A percentile compares a stretch with the other conserved stretches of the same genome.
phyloP scores from a whole-genome alignment of 306 rosid genomes.

The Comarum palustre region DNA sequence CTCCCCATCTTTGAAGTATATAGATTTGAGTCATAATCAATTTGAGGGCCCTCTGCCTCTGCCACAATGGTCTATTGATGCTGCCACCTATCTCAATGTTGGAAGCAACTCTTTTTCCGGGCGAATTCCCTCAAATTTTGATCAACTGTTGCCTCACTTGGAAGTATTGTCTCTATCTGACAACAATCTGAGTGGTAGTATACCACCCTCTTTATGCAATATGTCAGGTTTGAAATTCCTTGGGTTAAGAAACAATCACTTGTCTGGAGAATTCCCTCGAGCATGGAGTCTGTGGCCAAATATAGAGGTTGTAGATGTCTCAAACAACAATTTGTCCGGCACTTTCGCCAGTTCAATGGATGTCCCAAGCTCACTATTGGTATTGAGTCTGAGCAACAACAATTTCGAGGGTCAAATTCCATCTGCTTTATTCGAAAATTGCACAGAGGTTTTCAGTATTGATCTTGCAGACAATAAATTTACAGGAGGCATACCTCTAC shows the following conservation, averaged over 20 bases:
- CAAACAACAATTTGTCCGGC: background rate
- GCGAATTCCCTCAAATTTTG: background rate
- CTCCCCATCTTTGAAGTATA: background rate
- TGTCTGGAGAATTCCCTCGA: background rate
- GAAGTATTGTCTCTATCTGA: background rate
- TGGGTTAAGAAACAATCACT: background rate
- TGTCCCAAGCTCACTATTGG: fast-evolving
- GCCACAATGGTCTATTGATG: background rate
- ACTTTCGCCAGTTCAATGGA: background rate
- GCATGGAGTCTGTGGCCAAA: background rate
- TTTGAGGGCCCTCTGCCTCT: background rate
- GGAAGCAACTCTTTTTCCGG: background rate
- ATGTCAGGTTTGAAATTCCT: fast-evolving
- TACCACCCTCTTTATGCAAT: background rate
- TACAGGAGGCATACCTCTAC: background rate
- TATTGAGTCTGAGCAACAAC: background rate
- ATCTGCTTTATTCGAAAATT: background rate
- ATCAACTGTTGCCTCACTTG: background rate
- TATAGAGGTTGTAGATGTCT: fast-evolving
- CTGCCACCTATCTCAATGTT: background rate
- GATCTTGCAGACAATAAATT: background rate
- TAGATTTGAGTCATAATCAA: background rate
- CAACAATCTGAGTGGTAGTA: background rate
- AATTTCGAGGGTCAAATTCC: background rate
- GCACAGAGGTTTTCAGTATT: fast-evolving